These are phyloP conservation scores for Didymella sp. DNA, from an alignment of 2,329 filamentous ascomycete species.

Conservation along the genomic window DNA sequence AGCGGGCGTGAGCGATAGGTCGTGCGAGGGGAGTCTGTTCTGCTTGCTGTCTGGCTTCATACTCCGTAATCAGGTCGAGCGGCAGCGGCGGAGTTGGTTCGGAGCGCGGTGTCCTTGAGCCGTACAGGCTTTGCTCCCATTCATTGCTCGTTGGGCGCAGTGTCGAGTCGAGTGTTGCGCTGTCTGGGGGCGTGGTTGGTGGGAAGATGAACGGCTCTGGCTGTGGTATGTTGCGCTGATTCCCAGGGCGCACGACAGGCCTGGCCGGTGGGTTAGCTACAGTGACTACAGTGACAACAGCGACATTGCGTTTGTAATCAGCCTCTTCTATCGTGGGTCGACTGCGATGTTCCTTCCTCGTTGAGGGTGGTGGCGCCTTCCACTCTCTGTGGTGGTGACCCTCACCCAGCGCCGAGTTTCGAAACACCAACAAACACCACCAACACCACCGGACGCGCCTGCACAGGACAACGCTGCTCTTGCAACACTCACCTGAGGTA, in stretches of 20 bases:
- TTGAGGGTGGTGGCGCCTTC: slow-evolving; percentile 1
- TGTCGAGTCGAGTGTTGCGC: slow-evolving; percentile 40
- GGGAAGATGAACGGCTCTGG: slow-evolving; percentile 50
- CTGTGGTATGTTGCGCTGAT: slow-evolving; percentile 43
- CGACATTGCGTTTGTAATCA: neutral
- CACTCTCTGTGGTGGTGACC: slow-evolving; percentile 6
- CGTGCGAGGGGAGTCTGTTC: slow-evolving; percentile 27
- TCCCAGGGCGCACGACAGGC: slow-evolving; percentile 46
- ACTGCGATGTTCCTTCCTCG: slow-evolving; percentile 1
- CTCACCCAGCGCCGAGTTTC: neutral
- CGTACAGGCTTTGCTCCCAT: slow-evolving; percentile 47
- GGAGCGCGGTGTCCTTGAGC: slow-evolving; percentile 41
- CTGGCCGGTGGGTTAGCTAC: slow-evolving; percentile 29
- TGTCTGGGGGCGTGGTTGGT: slow-evolving; percentile 49
- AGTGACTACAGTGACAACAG: neutral
- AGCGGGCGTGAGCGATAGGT: slow-evolving; percentile 55
- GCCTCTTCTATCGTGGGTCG: slow-evolving; percentile 10
- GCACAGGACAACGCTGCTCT: neutral
- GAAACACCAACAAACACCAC: slow-evolving; percentile 5
- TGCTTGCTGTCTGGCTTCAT: slow-evolving; percentile 13
- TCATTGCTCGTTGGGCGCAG: slow-evolving; percentile 46
- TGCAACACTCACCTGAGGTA: slow-evolving; percentile 53
- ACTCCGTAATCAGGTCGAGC: slow-evolving; percentile 19
- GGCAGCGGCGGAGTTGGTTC: slow-evolving; percentile 35
- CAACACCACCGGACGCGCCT: neutral